Evolutionary conservation across 768 basidiomycete genomes (phyloP), one percentile per base, ranked within the genome.

Genomic region (Suillus subluteus): DNA sequence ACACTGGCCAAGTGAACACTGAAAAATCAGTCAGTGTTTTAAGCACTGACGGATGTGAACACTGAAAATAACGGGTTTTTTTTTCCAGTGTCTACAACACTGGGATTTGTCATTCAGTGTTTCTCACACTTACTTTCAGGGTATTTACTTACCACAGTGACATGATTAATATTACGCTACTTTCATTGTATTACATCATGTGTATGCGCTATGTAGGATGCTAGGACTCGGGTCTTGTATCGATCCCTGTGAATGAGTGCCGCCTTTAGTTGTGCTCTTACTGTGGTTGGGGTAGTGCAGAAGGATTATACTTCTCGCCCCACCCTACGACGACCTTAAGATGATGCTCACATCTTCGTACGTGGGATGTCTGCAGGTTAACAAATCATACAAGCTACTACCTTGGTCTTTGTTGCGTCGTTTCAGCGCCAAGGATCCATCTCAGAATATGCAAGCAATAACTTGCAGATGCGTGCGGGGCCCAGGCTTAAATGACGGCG

Each of bases 111-210:
- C 46, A 48, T 2, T 48, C 46, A 48, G 46, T 0, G 46, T 48
- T 48, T 48, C 4, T 48, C 46, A 48, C 46, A 4, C 11, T 48
- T 12, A 48, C n/a, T 48, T 48, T 48, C n/a, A 48, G 46, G 46
- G 46, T 48, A 48, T 48, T 48, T 48, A 48, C 46, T 48, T 48
- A n/a, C 46, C n/a, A 48, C n/a, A 48, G 46, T 48, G 46, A n/a
- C n/a, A n/a, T n/a, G n/a, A n/a, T n/a, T n/a, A n/a, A n/a, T n/a
- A 32, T 4, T 21, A 21, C 44, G 16, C 41, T 43, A 43, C 9
- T 46, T 46, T 46, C 21, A 21, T 46, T 46, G 21, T 46, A 32
- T 32, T 32, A 32, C 32, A 32, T 4, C 8, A 8, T 37, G 35
- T 37, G 35, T 37, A 37, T 37, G 44, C 4, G 44, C 9, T n/a